These are phyloP conservation scores for Aphanoascus verrucosus DNA, from an alignment of 2,329 filamentous ascomycete species.

Conservation along the genomic window DNA sequence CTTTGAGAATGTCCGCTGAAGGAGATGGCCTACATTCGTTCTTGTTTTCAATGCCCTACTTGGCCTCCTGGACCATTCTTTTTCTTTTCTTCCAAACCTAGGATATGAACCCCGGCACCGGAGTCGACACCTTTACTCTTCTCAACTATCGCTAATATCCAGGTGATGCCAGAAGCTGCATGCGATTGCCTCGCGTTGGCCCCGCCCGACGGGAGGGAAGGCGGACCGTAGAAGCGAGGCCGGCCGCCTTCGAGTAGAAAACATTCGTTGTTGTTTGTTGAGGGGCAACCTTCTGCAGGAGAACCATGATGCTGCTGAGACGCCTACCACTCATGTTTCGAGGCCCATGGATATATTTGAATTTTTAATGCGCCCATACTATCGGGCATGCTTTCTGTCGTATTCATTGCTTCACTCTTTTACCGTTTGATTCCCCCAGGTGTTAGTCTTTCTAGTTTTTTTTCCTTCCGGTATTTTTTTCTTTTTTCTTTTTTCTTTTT, in stretches of 20 bases:
- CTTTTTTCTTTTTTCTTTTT: not conserved
- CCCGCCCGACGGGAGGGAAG: not conserved
- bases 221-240: not conserved
- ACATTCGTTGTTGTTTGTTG: too few relatives aligned
- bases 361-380: too few relatives aligned
- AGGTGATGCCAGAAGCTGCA: not conserved
- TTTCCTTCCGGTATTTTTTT: not conserved
- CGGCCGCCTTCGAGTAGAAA: not conserved
- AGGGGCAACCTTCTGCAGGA: too few relatives aligned
- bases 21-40: not conserved
- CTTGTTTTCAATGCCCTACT: not conserved
- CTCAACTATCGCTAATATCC: not conserved
- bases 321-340: too few relatives aligned
- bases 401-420: too few relatives aligned
- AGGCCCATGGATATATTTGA: too few relatives aligned
- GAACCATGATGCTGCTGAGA: too few relatives aligned
- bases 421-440: too few relatives aligned
- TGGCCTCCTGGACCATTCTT: not conserved
- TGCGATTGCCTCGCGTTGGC: not conserved
- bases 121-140: not conserved
- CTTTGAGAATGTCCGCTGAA: slow-evolving; percentile 5
- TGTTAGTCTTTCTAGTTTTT: not conserved
- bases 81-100: not conserved
- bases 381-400: too few relatives aligned
- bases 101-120: not conserved